Evolutionary conservation across 2,329 filamentous ascomycete species (phyloP), one percentile per base, ranked within the genome.

Genomic region (Fusarium sp.): DNA sequence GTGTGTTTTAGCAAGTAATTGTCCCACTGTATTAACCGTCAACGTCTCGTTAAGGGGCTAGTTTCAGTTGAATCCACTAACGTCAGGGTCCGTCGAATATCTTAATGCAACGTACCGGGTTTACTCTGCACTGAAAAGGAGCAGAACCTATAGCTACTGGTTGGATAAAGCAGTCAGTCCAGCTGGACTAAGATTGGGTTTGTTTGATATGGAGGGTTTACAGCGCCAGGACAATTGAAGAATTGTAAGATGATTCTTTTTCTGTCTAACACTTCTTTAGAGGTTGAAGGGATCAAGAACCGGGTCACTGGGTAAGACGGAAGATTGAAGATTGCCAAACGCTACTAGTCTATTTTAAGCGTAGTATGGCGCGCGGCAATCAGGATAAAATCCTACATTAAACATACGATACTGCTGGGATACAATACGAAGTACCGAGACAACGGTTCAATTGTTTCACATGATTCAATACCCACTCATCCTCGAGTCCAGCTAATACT

Each of bases 301-400:
- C 1, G 34, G 16, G 3, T 9, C 16, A 34, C 8, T 4, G 15
- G 32, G 18, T 38, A 10, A 18, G 16, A 38, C 5, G 32, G 32
- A 38, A 18, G 0, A 10, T 38, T n/a, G 3, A 18, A n/a, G 18
- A 38, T 7, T 6, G 1, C n/a, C 2, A 2, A 38, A n/a, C 1
- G 0, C 0, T 6, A 4, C 34, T 38, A 38, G 34, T 5, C 18
- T 0, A 38, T 2, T 38, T 6, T 4, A 6, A 7, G 34, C 34
- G 6, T 38, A 7, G 34, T 38, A 29, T 24, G 24, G 6, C 4
- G 24, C 24, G 24, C 24, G 24, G 24, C 24, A 24, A 5, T 5
- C 24, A 24, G 24, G 24, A 24, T 24, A 24, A 24, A 24, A 24
- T 24, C 24, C 24, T 5, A 6, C 24, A 24, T 3, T 24, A 24